These are phyloP conservation scores for Termitomyces eurrhizus DNA, from an alignment of 768 basidiomycete species.

Conservation along the genomic window DNA sequence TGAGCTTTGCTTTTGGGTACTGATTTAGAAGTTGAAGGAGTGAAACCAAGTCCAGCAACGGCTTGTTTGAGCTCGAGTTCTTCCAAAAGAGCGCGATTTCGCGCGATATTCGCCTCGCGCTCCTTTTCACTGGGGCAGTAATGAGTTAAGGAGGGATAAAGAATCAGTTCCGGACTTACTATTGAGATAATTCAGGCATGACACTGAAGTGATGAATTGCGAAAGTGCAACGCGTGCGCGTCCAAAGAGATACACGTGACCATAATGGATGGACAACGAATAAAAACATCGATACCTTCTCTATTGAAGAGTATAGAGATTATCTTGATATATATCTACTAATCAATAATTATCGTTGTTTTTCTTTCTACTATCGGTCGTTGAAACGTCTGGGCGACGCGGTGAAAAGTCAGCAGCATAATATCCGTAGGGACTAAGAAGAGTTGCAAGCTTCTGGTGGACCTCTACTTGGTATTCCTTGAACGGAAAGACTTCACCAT, in stretches of 20 bases:
- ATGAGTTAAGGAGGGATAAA: not conserved
- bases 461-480: conserved; percentile 76
- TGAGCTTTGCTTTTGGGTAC: conserved; percentile 44
- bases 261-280: too few relatives aligned
- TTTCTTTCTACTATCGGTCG: not conserved
- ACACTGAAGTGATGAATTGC: not conserved
- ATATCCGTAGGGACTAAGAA: conserved; percentile 59
- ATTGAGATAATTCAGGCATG: conserved; percentile 47
- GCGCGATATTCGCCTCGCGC: conserved; percentile 77
- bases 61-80: conserved; percentile 65
- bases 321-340: not conserved
- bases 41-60: conserved; percentile 41
- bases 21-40: conserved; percentile 33
- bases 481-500: conserved; percentile 77
- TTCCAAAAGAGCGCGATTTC: conserved; percentile 72
- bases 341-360: conserved; percentile 4
- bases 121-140: conserved; percentile 49
- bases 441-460: conserved; percentile 58
- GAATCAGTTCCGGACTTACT: conserved; percentile 30
- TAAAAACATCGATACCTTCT: not conserved
- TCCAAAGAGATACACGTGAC: not conserved
- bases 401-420: conserved; percentile 55
- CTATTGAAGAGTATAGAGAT: not conserved
- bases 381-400: not conserved
- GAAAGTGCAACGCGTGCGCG: not conserved